These are phyloP conservation scores for Shiraia sp. DNA, from an alignment of 2,329 filamentous ascomycete species.

Conservation along the genomic window DNA sequence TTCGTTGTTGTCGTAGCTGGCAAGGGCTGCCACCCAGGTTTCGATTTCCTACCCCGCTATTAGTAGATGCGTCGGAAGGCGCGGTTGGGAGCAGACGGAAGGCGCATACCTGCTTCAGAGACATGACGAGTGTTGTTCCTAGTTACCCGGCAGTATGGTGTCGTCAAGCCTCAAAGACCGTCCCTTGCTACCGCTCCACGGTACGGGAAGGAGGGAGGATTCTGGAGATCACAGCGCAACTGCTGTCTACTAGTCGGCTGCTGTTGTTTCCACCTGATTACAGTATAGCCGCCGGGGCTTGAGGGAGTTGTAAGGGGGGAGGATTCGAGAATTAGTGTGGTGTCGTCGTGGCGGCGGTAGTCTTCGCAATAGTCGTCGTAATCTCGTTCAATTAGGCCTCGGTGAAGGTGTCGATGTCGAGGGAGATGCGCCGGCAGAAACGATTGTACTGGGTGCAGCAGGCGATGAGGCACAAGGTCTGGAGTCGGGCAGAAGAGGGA, in stretches of 20 bases:
- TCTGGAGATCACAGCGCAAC: too few species aligned
- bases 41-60: constrained; percentile 80
- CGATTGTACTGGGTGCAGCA: constrained; percentile 26
- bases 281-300: constrained; percentile 38
- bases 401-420: background rate
- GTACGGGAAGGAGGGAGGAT: constrained; percentile 21
- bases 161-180: constrained; percentile 40
- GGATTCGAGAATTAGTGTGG: constrained; percentile 10
- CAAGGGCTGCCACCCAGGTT: constrained; percentile 92
- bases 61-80: constrained; percentile 23
- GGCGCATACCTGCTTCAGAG: constrained; percentile 52
- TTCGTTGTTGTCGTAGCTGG: constrained; percentile 94
- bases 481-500: constrained; percentile 23
- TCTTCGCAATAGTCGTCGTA: background rate
- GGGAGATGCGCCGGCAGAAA: constrained; percentile 10
- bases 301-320: constrained; percentile 16
- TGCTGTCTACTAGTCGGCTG: constrained; percentile 7
- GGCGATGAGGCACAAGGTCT: constrained; percentile 27
- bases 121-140: constrained; percentile 49
- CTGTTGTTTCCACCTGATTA: constrained; percentile 16
- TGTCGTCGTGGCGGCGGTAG: constrained; percentile 11
- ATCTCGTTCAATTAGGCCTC: background rate
- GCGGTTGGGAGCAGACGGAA: constrained; percentile 9
- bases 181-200: constrained; percentile 31
- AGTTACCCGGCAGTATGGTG: constrained; percentile 48